Base-by-base conservation (phyloP, 1,284 basidiomycete genomes). In the Amylostereum chailletii region DNA sequence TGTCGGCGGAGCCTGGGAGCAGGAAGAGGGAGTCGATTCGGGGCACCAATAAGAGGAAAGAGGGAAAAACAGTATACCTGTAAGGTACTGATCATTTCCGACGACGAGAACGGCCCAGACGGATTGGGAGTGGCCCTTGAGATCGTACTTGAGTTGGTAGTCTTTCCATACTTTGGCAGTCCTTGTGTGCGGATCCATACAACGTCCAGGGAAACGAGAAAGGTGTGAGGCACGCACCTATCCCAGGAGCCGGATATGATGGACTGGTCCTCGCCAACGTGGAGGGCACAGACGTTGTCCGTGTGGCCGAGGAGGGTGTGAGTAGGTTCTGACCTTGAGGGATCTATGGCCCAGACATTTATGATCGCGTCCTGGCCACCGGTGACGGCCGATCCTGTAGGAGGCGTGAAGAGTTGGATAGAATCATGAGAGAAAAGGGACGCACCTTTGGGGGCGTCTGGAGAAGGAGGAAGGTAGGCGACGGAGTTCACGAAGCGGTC, bases 241-340 rank as follows among this genome's bases (percentile, higher is more conserved):
- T 99, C 96, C 95, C 95, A 99, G 52, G 92, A 95, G 26, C 95
- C 95, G n/a, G 92, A 94, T 50, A 95, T 82, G 53, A 95, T 82
- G 50, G 79, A 74, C 4, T 90, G 89, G 49, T 75, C 74, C 8
- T 77, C 64, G 26, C 79, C 78, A 4, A 81, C 77, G 61, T 91
- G 78, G 53, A 99, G 71, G 30, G 92, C 77, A 65, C 95, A 99
- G 10, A 99, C 80, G 61, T 99, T 99, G 48, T 87, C 84, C 4
- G 80, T 78, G 66, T 99, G 96, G 34, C 94, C 96, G 45, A 93
- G 63, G 30, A 94, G 76, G n/a, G 82, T 79, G 67, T 83, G 90
- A 56, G 76, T 73, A 5, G 91, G 89, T 53, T 91, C 85, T 47
- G 81, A 75, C 56, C 73, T 76, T 34, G 71, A 58, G 34, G 63